Percentiles rank a stretch among this genome's conserved stretches.
phyloP scores from a whole-genome alignment of 371 early-diverging fungal species.

The Entomophthora muscae region DNA sequence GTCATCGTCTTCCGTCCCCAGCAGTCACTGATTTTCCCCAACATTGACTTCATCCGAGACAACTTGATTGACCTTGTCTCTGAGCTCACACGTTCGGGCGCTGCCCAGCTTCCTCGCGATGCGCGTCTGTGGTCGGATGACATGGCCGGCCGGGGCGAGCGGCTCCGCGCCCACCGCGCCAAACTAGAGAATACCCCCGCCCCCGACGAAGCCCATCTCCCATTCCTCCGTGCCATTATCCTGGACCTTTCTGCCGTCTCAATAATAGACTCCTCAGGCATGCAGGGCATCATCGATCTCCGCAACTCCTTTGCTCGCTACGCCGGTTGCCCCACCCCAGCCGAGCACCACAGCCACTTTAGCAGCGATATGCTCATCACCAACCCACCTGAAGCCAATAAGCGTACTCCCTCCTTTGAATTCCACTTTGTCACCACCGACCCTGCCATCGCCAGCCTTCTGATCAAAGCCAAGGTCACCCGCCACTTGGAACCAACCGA shows the following conservation, averaged over 20 bases:
- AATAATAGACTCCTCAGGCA: slow-evolving; percentile 56
- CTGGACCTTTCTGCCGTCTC: slow-evolving; percentile 65
- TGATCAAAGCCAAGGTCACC: slow-evolving; percentile 20
- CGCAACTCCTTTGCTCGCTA: slow-evolving; percentile 26
- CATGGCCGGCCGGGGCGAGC: not conserved
- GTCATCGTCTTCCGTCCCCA: slow-evolving; percentile 39
- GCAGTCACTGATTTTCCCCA: slow-evolving; percentile 52
- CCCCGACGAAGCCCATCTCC: slow-evolving; percentile 8
- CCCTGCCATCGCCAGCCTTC: slow-evolving; percentile 12
- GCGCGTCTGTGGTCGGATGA: slow-evolving; percentile 14
- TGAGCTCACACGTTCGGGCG: slow-evolving; percentile 11
- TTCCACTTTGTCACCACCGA: slow-evolving; percentile 18
- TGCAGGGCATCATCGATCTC: slow-evolving; percentile 45
- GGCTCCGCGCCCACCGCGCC: not conserved
- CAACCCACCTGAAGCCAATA: slow-evolving; percentile 1
- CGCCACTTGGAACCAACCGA: no score
- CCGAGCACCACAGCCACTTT: no score
- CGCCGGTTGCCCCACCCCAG: slow-evolving; percentile 14
- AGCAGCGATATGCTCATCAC: no score
- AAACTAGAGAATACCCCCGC: not conserved
- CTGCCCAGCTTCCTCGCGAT: not conserved
- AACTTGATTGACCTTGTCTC: slow-evolving; percentile 11
- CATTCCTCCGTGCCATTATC: slow-evolving; percentile 41
- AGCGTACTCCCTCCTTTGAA: slow-evolving; percentile 12
- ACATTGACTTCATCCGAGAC: slow-evolving; percentile 28